These are phyloP conservation scores for Aphanomyces invadans DNA, from an alignment of 352 stramenopile genomes.

Conservation along the genomic window DNA sequence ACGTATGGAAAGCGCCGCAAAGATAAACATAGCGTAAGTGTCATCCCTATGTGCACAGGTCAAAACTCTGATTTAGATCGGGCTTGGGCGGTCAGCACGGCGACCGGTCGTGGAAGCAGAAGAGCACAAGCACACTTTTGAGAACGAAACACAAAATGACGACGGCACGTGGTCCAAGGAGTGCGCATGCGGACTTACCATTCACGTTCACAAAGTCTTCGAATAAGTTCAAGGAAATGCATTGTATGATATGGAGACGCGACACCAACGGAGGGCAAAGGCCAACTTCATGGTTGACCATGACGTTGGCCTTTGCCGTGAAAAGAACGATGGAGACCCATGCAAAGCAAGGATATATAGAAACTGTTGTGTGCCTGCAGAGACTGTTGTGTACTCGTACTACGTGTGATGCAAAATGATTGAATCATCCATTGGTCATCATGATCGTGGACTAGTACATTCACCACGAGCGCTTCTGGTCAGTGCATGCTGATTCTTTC, in stretches of 20 bases:
- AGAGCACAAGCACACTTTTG: constrained; percentile 15
- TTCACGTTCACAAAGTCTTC: constrained; percentile 10
- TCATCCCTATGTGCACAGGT: neutral
- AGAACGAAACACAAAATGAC: constrained; percentile 4
- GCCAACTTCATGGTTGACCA: no score
- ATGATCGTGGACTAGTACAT: no score
- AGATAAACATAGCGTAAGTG: neutral
- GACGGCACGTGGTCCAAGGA: constrained; percentile 18
- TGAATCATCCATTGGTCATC: no score
- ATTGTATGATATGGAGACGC: neutral
- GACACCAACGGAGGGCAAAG: neutral
- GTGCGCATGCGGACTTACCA: constrained; percentile 10
- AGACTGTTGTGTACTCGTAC: no score
- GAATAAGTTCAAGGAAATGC: neutral
- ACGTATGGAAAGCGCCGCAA: constrained; percentile 5
- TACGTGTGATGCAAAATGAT: no score
- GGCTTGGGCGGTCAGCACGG: neutral
- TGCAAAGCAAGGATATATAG: no score
- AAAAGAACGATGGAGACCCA: no score
- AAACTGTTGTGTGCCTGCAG: no score
- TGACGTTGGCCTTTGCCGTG: no score
- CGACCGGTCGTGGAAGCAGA: neutral
- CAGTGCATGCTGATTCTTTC: no score
- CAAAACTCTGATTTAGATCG: no score
- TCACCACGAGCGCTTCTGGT: no score